Conservation (phyloP, 2,329 filamentous ascomycete genomes). For the Pezicula rhizophila region DNA sequence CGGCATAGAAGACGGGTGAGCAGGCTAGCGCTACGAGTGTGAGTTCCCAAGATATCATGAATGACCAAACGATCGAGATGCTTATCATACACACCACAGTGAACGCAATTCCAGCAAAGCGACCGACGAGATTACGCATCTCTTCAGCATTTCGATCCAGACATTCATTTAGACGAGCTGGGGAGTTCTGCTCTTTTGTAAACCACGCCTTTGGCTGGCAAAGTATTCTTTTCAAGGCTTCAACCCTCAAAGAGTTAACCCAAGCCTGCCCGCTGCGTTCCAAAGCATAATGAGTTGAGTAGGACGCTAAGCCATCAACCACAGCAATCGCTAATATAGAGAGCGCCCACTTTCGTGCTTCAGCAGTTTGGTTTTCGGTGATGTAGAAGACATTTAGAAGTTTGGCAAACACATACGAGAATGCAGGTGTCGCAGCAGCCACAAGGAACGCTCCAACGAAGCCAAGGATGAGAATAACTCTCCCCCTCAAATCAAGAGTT, state of each 20-base stretch:
- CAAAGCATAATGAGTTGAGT: slow-evolving; percentile 62
- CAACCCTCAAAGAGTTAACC: slow-evolving; percentile 64
- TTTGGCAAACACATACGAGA: slow-evolving; percentile 69
- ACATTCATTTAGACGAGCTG: slow-evolving; percentile 59
- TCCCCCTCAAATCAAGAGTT: slow-evolving; percentile 44
- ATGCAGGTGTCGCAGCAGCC: slow-evolving; percentile 42
- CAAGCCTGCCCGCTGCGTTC: slow-evolving; percentile 69
- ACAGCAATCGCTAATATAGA: slow-evolving; percentile 62
- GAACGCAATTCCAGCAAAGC: slow-evolving; percentile 67
- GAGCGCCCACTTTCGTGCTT: slow-evolving; percentile 54
- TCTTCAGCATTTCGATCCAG: slow-evolving; percentile 82
- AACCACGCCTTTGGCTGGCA: slow-evolving; percentile 77
- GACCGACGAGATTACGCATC: slow-evolving; percentile 74
- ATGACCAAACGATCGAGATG: slow-evolving; percentile 68
- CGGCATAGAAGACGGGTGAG: slow-evolving; percentile 59
- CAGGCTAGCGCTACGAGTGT: slow-evolving; percentile 69
- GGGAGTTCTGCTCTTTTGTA: slow-evolving; percentile 58
- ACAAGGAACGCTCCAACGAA: slow-evolving; percentile 34
- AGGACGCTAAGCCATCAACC: slow-evolving; percentile 59
- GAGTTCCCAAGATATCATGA: slow-evolving; percentile 71
- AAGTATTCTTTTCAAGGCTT: slow-evolving; percentile 65
- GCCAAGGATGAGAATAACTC: slow-evolving; percentile 51
- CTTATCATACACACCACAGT: slow-evolving; percentile 61
- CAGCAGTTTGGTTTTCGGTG: slow-evolving; percentile 15
- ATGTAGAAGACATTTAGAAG: slow-evolving; percentile 67